Base-by-base conservation (phyloP, 2,329 filamentous ascomycete species). In the Colletotrichum lini region DNA sequence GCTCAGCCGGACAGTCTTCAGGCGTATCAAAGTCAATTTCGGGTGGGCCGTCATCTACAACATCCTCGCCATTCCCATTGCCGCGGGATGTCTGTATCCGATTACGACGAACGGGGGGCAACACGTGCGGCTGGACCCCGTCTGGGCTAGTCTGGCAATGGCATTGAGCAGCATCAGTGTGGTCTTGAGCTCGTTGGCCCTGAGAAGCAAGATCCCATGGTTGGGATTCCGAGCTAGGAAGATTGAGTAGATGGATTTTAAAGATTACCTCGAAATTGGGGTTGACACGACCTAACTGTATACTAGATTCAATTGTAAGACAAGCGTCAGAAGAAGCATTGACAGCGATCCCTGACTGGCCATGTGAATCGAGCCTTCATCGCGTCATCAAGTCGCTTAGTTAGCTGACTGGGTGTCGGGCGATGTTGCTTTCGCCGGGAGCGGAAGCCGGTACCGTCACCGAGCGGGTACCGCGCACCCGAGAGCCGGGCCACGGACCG, bases 81-180 rank as follows among this genome's bases (percentile, higher is more conserved):
- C 94, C 0, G 94, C 94, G 0, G 94, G 94, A 1, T 92, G 92
- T 47, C 83, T 97, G 70, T 97, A 93, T 80, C 83, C 87, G 2
- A 74, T 91, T 57, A 79, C 76, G 64, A 85, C 84, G 57, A 79
- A 80, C 4, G 77, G 78, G 2, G 87, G 85, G 2, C 78, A 79
- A 40, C 92, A 93, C 78, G 81, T 94, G 23, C 84, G 88, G 72
- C 82, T 95, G 57, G 91, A 94, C 79, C 93, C 93, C 0, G 93
- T 93, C 1, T 98, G 95, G 95, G 96, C 95, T 6, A 92, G 91
- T 74, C 82, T 98, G 79, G 95, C 95, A 1, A 98, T 98, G 96
- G 96, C 96, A 35, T 81, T 95, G 80, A 98, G 95, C 81, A 96
- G 93, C 80, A 91, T 98, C 75, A 96, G 93, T 77, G 95, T 98